Base-by-base conservation (phyloP, 2,329 filamentous ascomycete species). In the Monilinia polystroma region DNA sequence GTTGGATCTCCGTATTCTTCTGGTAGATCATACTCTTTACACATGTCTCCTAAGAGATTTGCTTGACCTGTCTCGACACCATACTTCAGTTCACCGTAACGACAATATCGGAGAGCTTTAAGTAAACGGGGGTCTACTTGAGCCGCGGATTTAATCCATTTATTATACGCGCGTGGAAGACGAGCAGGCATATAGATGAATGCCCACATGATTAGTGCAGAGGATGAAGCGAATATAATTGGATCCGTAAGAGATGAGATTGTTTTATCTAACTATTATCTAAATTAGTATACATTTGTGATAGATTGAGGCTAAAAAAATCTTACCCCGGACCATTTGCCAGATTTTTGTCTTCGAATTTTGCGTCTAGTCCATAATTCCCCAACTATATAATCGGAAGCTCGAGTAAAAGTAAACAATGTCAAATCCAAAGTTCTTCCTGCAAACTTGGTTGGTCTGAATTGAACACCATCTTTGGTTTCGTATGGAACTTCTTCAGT, bases 391-490 rank as follows among this genome's bases (percentile, higher is more conserved):
- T 92, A 85, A 76, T 95, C 91, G 14, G 90, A 75, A 55, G 92
- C 92, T 71, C 91, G 84, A 14, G 87, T 87, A 56, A 85, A 81
- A 14, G 90, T 86, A 75, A 95, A 94, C n/a, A 96, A 80, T 0
- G 91, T 94, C 43, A 96, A 81, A 75, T 96, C 92, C 68, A 96
- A 83, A 1, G 92, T 94, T 72, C 88, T 86, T 55, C 92, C 92
- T 14, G 88, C 90, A 54, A 77, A 73, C 18, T 73, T 74, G 54
- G 72, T 72, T 65, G 74, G 71, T 67, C 75, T 69, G n/a, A 69
- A 69, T 47, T 75, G 70, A 23, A 75, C 68, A 71, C 68, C 72
- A 14, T 66, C 68, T 16, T 67, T 51, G 23, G 70, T 74, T 57
- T 77, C 75, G 57, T 72, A 70, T 35, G 76, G 70, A 3, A 77